Conservation (phyloP, 202 grass and related monocot species). For the Musa balbisiana region DNA sequence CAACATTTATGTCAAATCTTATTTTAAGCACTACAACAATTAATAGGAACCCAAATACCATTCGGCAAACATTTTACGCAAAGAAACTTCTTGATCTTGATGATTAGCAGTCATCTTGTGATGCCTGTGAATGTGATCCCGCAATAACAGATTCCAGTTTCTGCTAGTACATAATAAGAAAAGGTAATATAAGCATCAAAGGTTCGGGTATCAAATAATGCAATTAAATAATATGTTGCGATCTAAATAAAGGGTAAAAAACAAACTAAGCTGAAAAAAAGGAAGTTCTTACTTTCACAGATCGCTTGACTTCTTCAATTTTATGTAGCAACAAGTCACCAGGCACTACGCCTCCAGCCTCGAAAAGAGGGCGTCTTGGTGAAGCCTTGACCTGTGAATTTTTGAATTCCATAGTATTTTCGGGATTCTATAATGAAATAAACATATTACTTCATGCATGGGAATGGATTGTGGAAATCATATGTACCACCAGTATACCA, state of each 20-base stretch:
- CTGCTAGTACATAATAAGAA: constrained; percentile 17
- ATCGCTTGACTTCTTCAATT: constrained; percentile 46
- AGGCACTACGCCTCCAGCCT: constrained; percentile 27
- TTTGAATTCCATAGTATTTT: background rate
- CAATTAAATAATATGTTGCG: background rate
- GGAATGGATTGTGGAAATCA: too few relatives aligned
- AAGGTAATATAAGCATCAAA: background rate
- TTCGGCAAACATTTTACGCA: too few relatives aligned
- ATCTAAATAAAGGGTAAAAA: background rate
- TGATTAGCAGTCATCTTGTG: background rate
- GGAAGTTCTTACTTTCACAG: constrained; percentile 39
- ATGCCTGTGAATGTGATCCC: constrained; percentile 22
- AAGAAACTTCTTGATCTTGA: background rate
- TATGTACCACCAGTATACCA: too few relatives aligned
- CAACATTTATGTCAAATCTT: too few relatives aligned
- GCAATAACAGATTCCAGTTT: constrained; percentile 45
- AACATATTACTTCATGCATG: background rate
- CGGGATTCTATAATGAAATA: background rate
- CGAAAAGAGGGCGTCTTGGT: constrained; percentile 11
- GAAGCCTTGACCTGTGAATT: constrained; percentile 34
- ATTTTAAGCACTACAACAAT: too few relatives aligned
- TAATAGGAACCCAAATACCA: too few relatives aligned
- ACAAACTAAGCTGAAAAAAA: background rate
- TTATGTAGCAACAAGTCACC: constrained; percentile 44
- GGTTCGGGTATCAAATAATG: constrained; percentile 8